Percentiles rank a stretch among this genome's conserved stretches.
Evolutionary conservation across 495 filamentous ascomycete species (phyloP).

Genomic region (Cudoniella acicularis): DNA sequence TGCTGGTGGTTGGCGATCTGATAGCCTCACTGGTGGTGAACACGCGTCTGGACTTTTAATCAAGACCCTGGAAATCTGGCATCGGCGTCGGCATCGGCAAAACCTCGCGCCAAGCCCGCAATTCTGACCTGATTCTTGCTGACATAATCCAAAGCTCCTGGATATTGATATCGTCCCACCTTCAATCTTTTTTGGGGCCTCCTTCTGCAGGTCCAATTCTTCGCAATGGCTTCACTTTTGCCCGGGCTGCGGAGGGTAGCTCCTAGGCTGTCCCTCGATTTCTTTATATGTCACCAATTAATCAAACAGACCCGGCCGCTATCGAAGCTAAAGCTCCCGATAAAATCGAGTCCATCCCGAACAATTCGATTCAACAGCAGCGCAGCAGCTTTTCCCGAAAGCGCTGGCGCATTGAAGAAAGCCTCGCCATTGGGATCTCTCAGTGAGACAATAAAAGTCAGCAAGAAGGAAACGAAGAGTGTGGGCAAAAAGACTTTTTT

Average conservation of each 20-base stretch:
- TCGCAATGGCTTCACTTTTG: constrained; percentile 43
- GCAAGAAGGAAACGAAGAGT: background rate
- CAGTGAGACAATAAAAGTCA: constrained; percentile 19
- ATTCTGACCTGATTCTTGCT: background rate
- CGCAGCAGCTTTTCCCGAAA: constrained; percentile 4
- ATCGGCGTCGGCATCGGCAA: background rate
- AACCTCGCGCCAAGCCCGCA: background rate
- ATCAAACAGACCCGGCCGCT: constrained; percentile 34
- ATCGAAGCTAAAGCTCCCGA: constrained; percentile 30
- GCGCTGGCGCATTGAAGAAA: background rate
- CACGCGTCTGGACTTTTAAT: background rate
- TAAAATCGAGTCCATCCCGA: constrained; percentile 14
- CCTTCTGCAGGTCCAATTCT: background rate
- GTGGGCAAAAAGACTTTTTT: constrained; percentile 45
- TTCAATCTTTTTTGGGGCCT: background rate
- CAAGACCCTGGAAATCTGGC: background rate
- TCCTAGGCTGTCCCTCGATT: constrained; percentile 48
- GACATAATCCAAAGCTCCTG: background rate
- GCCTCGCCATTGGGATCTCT: constrained; percentile 22
- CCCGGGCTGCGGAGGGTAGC: constrained; percentile 49
- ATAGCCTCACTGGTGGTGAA: too few relatives aligned
- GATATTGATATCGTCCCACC: constrained; percentile 6
- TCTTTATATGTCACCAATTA: constrained; percentile 64
- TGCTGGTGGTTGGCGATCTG: background rate
- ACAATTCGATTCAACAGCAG: constrained; percentile 24